Conservation (phyloP, 345 rosid species). For the Crucihimalaya himalaica region DNA sequence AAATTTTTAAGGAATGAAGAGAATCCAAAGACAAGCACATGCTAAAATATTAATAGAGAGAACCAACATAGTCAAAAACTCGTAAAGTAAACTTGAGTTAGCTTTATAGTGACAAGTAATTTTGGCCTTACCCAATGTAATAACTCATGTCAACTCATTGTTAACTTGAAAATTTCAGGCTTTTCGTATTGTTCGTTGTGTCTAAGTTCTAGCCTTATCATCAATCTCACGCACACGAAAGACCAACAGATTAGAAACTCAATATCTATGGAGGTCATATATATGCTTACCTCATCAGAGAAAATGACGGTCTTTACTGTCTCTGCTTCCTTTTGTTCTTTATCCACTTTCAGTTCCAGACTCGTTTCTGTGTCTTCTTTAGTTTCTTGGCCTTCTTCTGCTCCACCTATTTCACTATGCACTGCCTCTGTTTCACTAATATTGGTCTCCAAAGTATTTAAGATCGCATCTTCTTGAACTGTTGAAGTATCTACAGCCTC, state of each 20-base stretch:
- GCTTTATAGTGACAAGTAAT: neutral
- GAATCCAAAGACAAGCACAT: neutral
- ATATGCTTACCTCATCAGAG: constrained; percentile 51
- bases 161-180: neutral
- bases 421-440: neutral
- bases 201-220: neutral
- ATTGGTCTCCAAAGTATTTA: neutral
- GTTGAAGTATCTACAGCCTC: constrained; percentile 13
- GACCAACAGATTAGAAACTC: neutral
- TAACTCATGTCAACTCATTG: neutral
- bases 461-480: neutral
- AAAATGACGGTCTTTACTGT: constrained; percentile 33
- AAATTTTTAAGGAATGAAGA: constrained; percentile 2
- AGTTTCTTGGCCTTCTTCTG: neutral
- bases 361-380: neutral
- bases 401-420: neutral
- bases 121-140: neutral
- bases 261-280: neutral
- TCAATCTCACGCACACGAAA: neutral
- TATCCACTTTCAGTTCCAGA: constrained; percentile 12
- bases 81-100: neutral
- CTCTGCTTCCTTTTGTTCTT: constrained; percentile 34
- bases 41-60: neutral
- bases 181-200: neutral
- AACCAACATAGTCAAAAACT: neutral